phyloP scores from a whole-genome alignment of 2,329 filamentous ascomycete genomes.

The Herpotrichia juniperi region DNA sequence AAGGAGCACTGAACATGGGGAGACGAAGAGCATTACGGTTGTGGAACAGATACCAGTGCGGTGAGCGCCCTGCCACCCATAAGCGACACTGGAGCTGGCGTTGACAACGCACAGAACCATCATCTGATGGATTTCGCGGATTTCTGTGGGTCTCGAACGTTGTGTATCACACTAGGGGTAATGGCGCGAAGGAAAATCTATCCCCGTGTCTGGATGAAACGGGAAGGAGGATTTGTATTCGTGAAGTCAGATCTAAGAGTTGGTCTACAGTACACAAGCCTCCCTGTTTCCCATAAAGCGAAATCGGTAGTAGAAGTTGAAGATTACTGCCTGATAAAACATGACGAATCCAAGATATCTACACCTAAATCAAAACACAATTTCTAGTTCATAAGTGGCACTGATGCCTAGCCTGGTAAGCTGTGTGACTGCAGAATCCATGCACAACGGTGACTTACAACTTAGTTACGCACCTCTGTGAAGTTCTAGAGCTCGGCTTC shows the following conservation, averaged over 20 bases:
- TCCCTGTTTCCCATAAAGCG: not conserved
- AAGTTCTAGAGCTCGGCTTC: not conserved
- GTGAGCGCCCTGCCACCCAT: not conserved
- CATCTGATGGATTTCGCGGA: not conserved
- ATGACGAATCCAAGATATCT: not conserved
- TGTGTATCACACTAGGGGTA: constrained; percentile 3
- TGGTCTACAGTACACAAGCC: not conserved
- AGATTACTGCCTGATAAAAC: not conserved
- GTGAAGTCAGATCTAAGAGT: not conserved
- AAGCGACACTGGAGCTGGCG: not conserved
- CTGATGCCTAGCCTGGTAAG: not conserved
- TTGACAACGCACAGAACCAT: not conserved
- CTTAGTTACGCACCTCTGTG: not conserved
- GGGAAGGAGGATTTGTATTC: not conserved
- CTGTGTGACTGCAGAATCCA: not conserved
- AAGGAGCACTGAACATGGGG: constrained; percentile 8
- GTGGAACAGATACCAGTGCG: constrained; percentile 32
- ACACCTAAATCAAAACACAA: not conserved
- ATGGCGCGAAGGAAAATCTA: not conserved
- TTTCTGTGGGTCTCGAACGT: not conserved
- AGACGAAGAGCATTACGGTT: not conserved
- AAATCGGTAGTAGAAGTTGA: not conserved
- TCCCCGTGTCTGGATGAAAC: not conserved
- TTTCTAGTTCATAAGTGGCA: too few relatives aligned
- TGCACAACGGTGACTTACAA: too few relatives aligned